Evolutionary conservation across 106 monocot genomes (phyloP), one percentile per base, ranked within the genome.

Genomic region (Xerophyta viscosa): DNA sequence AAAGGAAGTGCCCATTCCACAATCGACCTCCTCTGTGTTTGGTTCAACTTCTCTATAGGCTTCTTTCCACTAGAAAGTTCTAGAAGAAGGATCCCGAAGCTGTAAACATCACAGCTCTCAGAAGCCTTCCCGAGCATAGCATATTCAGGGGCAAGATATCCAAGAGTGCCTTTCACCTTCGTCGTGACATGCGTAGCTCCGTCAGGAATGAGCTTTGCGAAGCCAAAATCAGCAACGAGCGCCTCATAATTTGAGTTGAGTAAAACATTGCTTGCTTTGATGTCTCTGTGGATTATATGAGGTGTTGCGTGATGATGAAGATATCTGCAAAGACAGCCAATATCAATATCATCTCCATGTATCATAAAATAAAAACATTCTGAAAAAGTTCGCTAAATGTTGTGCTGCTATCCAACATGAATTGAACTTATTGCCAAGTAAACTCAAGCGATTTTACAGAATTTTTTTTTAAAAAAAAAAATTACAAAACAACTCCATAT

Each of bases 131-230:
- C 73, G 17, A 60, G 52, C 54, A 60, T 60, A 28, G 63, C 52
- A 30, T 60, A 73, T 37, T 73, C 73, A 18, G 73, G 73, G 13
- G 73, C 73, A 48, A 73, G 66, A 61, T 73, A 73, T 6, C 66
- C 65, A 4, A 54, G 66, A 17, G 66, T 60, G 15, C 53, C 63
- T 37, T 73, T 66, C 17, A 60, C 37, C 22, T 30, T 53, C 58
- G 60, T 66, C 18, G 59, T 73, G 23, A 66, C 52, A 37, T 66
- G 66, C 10, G 66, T 48, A 27, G 59, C 51, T n/a, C 58, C 61
- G 22, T 73, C 73, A 11, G 73, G 73, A 60, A 73, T 66, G 19
- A 73, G 54, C 46, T 50, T 65, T 28, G 60, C 60, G 18, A 73
- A 66, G 22, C 73, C 73, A 20, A 73, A 73, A 49, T 73, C 73